Percentiles rank a stretch among this genome's conserved stretches.
Evolutionary conservation across 352 stramenopile genomes (phyloP).

Genomic region (Pythium catenulatum): DNA sequence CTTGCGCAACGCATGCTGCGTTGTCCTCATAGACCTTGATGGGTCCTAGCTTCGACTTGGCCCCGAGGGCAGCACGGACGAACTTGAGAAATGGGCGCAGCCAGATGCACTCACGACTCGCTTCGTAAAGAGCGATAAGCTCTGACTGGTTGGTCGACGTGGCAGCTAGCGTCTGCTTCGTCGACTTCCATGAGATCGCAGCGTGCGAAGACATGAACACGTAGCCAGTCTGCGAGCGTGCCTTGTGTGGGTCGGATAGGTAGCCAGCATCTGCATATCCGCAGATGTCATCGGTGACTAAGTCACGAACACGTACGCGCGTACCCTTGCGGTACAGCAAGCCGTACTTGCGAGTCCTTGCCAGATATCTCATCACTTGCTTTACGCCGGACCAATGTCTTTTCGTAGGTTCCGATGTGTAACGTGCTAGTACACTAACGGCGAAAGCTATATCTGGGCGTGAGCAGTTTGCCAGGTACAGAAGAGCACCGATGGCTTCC

Average conservation of each 20-base stretch:
- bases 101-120: conserved; percentile 45
- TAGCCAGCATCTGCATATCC: conserved; percentile 47
- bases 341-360: conserved; percentile 18
- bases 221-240: conserved; percentile 41
- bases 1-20: conserved; percentile 44
- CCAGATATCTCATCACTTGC: conserved; percentile 44
- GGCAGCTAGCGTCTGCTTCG: conserved; percentile 29
- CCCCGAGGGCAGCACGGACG: neutral
- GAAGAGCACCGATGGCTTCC: conserved; percentile 33
- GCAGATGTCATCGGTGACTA: conserved; percentile 42
- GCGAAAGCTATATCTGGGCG: conserved; percentile 50
- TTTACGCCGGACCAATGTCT: conserved; percentile 43
- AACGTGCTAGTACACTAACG: conserved; percentile 39
- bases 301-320: neutral
- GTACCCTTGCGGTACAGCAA: conserved; percentile 19
- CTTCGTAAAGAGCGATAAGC: conserved; percentile 48
- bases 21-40: conserved; percentile 42
- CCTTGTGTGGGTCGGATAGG: conserved; percentile 48
- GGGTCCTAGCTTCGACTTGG: neutral
- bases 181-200: conserved; percentile 47
- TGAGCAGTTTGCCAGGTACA: conserved; percentile 43
- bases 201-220: conserved; percentile 44
- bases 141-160: conserved; percentile 49
- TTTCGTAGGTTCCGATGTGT: conserved; percentile 45
- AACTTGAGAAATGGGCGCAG: conserved; percentile 42